phyloP scores from a whole-genome alignment of 768 basidiomycete genomes.

The Jaapia argillacea region DNA sequence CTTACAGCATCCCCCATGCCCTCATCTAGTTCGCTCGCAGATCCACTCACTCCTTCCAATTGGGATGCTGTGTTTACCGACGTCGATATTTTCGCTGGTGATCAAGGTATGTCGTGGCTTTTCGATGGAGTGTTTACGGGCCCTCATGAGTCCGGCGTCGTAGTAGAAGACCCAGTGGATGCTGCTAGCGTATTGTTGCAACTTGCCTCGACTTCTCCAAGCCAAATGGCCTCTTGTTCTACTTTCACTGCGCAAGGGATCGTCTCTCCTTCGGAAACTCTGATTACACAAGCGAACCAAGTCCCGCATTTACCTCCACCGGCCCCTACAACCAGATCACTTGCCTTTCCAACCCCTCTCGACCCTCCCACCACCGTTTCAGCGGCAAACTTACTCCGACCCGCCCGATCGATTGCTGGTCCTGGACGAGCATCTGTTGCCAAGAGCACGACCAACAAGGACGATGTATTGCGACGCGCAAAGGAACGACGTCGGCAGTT shows the following conservation, averaged over 20 bases:
- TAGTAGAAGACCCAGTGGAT: constrained; percentile 12
- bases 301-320: neutral
- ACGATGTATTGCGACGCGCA: constrained; percentile 41
- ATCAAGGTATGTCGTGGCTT: no score
- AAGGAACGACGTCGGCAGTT: constrained; percentile 42
- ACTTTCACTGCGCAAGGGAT: neutral
- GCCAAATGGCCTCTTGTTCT: neutral
- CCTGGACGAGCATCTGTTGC: constrained; percentile 8
- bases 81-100: neutral
- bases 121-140: no score
- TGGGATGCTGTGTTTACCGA: neutral
- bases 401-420: constrained; percentile 9
- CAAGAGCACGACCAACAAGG: constrained; percentile 9
- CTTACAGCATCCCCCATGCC: constrained; percentile 18
- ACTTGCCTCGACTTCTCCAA: constrained; percentile 4
- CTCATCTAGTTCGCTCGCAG: constrained; percentile 21
- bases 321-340: neutral
- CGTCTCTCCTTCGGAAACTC: no score
- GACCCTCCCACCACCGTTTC: neutral
- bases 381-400: neutral
- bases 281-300: neutral
- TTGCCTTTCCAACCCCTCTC: neutral
- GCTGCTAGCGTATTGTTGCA: constrained; percentile 10
- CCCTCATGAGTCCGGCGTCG: neutral
- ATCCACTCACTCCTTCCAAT: constrained; percentile 15